phyloP scores from a whole-genome alignment of 1,139 yeast genomes.

The Yamadazyma siamensis region DNA sequence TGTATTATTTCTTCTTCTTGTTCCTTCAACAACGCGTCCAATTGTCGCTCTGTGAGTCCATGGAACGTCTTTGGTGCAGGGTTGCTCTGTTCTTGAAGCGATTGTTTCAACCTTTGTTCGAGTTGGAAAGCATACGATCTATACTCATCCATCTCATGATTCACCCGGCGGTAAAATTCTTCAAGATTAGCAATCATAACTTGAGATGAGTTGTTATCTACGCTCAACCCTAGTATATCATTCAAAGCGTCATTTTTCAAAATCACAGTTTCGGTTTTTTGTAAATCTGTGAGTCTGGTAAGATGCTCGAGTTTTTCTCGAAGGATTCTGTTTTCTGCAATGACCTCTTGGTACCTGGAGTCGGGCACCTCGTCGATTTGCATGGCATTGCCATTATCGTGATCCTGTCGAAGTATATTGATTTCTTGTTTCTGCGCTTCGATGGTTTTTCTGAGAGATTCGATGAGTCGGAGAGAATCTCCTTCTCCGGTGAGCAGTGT shows the following conservation, averaged over 20 bases:
- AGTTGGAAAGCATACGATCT: constrained; percentile 60
- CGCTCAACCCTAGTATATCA: constrained; percentile 40
- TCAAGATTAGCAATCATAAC: constrained; percentile 45
- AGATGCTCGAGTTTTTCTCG: constrained; percentile 69
- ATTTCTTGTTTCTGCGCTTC: constrained; percentile 45
- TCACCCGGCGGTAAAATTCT: constrained; percentile 42
- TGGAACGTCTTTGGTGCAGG: constrained; percentile 4
- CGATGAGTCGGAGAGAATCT: constrained; percentile 46
- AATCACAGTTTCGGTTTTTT: constrained; percentile 51
- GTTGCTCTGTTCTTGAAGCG: constrained; percentile 18
- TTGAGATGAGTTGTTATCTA: constrained; percentile 28
- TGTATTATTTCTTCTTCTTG: constrained; percentile 71
- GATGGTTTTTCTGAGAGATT: constrained; percentile 43
- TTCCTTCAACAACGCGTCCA: constrained; percentile 38
- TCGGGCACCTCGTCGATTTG: constrained; percentile 9
- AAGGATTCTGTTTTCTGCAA: constrained; percentile 59
- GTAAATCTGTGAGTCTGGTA: constrained; percentile 57
- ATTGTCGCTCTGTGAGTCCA: constrained; percentile 13
- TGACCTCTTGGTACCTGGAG: constrained; percentile 38
- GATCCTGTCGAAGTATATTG: constrained; percentile 9
- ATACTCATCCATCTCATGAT: constrained; percentile 57
- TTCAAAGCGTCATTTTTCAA: constrained; percentile 54
- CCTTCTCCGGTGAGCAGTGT: constrained; percentile 23
- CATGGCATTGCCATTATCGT: constrained; percentile 6
- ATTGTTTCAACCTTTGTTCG: constrained; percentile 49